Conservation (phyloP, 306 rosid species). For the Cicer pinnatifidum region DNA sequence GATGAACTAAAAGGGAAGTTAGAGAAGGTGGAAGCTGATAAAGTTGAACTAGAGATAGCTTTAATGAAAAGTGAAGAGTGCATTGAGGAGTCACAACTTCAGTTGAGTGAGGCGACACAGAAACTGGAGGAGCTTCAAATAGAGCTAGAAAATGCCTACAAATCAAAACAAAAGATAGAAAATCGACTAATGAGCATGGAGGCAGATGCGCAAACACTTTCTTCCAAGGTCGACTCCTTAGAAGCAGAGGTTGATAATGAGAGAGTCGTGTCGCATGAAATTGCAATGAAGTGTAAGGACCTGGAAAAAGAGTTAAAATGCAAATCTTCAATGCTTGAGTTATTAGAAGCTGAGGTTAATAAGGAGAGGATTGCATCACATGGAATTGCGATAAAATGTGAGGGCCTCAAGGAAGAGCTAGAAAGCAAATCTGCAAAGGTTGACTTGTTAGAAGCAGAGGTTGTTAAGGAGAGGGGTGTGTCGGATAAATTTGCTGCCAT, state of each 20-base stretch:
- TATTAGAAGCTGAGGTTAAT: conserved; percentile 59
- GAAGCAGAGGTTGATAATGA: conserved; percentile 69
- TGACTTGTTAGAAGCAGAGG: conserved; percentile 59
- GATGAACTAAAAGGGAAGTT: conserved; percentile 58
- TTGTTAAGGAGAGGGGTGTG: conserved; percentile 59
- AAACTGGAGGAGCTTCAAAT: conserved; percentile 65
- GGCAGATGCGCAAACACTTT: conserved; percentile 63
- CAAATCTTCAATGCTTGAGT: conserved; percentile 56
- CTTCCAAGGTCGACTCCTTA: conserved; percentile 56
- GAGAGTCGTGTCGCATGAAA: conserved; percentile 57
- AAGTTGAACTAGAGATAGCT: conserved; percentile 66
- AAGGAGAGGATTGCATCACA: conserved; percentile 58
- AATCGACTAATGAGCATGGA: conserved; percentile 67
- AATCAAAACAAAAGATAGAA: conserved; percentile 65
- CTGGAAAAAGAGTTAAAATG: conserved; percentile 65
- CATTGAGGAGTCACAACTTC: conserved; percentile 59
- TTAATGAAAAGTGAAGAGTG: conserved; percentile 59
- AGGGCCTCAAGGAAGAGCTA: conserved; percentile 57
- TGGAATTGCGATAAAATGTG: conserved; percentile 56
- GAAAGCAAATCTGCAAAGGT: conserved; percentile 62
- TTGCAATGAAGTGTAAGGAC: conserved; percentile 55
- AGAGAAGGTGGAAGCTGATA: conserved; percentile 65
- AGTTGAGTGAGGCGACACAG: conserved; percentile 61
- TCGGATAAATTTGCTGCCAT: conserved; percentile 58
- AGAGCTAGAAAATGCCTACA: conserved; percentile 59